phyloP scores from a whole-genome alignment of 2,329 filamentous ascomycete species.

The Colletotrichum sp. region DNA sequence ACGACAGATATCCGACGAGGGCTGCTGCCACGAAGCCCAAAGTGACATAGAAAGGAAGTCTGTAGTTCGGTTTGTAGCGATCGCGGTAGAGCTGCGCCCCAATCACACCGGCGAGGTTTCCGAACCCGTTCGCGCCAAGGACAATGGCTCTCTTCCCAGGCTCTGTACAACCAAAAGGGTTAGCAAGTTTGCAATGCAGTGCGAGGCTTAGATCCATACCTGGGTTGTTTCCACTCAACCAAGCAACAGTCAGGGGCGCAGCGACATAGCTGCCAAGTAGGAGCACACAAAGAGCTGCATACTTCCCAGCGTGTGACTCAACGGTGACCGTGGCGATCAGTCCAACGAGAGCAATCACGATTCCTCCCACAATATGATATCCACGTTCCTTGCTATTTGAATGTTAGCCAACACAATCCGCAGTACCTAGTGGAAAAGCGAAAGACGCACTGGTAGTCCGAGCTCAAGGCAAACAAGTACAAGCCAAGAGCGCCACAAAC shows the following conservation, averaged over 20 bases:
- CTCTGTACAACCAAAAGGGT: constrained; percentile 6
- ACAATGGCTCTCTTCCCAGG: constrained; percentile 36
- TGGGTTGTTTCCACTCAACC: constrained; percentile 35
- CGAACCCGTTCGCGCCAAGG: constrained; percentile 38
- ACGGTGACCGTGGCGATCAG: constrained; percentile 28
- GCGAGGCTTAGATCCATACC: neutral
- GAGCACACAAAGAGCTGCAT: constrained; percentile 34
- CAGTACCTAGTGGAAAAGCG: neutral
- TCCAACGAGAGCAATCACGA: constrained; percentile 30
- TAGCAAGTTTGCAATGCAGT: neutral
- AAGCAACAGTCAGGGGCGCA: constrained; percentile 35
- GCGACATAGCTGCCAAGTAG: constrained; percentile 35
- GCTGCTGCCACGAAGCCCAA: constrained; percentile 32
- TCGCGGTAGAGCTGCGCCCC: constrained; percentile 32
- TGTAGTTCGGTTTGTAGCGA: constrained; percentile 35
- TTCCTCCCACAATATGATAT: constrained; percentile 32
- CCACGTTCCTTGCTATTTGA: constrained; percentile 28
- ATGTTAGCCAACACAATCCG: neutral
- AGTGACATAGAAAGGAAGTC: constrained; percentile 34
- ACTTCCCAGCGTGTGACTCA: constrained; percentile 23
- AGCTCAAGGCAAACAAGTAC: constrained; percentile 32
- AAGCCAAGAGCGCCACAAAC: constrained; percentile 33
- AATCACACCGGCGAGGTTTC: constrained; percentile 36
- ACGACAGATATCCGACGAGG: constrained; percentile 34
- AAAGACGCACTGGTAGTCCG: constrained; percentile 26